A percentile compares a stretch with the other conserved stretches of the same genome.
Conservation (phyloP, 768 basidiomycete genomes). For the Phlebiopsis flavidoalba region DNA sequence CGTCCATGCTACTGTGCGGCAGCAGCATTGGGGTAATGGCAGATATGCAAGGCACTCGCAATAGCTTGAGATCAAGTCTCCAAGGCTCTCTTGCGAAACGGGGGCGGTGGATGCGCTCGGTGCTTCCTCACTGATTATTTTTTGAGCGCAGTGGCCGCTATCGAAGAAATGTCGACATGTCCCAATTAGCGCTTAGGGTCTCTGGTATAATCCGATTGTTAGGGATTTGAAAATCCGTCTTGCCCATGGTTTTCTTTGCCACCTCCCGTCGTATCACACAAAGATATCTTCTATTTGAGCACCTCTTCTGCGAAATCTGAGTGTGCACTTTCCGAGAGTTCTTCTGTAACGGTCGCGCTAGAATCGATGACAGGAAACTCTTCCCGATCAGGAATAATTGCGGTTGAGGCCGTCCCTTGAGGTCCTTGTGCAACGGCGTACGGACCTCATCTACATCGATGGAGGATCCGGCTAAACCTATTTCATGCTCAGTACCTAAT, state of each 20-base stretch:
- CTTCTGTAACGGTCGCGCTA: slow-evolving; percentile 14
- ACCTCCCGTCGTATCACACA: too few species aligned
- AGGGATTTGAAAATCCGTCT: slow-evolving; percentile 67
- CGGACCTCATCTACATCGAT: slow-evolving; percentile 25
- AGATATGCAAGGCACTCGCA: too few species aligned
- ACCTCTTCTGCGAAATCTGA: slow-evolving; percentile 65
- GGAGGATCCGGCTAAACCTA: slow-evolving; percentile 27
- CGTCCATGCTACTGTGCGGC: too few species aligned
- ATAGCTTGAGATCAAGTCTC: slow-evolving; percentile 28
- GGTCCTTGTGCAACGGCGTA: neutral
- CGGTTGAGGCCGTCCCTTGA: neutral
- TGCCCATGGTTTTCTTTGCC: too few species aligned
- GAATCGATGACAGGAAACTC: neutral
- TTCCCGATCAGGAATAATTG: neutral
- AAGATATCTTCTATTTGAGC: slow-evolving; percentile 65
- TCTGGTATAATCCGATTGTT: slow-evolving; percentile 72
- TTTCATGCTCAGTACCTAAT: neutral
- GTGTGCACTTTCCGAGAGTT: slow-evolving; percentile 40
- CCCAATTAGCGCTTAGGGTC: slow-evolving; percentile 62
- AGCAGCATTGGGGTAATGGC: too few species aligned
- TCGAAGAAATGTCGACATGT: slow-evolving; percentile 26
- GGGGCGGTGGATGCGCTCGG: slow-evolving; percentile 52
- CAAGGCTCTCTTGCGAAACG: slow-evolving; percentile 63
- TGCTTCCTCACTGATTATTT: slow-evolving; percentile 39
- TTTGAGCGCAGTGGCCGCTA: neutral